Evolutionary conservation across 176 grass and related monocot genomes (phyloP).

Genomic region (Rhynchospora pubera): DNA sequence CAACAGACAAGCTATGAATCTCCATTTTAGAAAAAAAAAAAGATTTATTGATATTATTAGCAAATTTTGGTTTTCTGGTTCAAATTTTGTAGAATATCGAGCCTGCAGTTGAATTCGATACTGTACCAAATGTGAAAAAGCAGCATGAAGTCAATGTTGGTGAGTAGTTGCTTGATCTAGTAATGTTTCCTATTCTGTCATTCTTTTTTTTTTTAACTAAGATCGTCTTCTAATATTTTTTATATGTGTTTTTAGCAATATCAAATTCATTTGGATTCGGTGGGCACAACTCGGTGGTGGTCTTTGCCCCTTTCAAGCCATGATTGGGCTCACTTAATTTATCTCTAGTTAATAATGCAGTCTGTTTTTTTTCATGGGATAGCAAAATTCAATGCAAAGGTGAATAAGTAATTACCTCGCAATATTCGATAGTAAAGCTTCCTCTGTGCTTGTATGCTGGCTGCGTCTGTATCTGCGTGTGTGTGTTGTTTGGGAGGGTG

Average conservation of each 20-base stretch:
- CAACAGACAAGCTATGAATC: not conserved
- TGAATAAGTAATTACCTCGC: not conserved
- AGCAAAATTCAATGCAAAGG: not conserved
- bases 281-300: slow-evolving; percentile 89
- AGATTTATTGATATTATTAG: not conserved
- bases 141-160: slow-evolving; percentile 91
- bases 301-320: slow-evolving; percentile 89
- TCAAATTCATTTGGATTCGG: slow-evolving; percentile 98
- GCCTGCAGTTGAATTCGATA: slow-evolving; percentile 74
- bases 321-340: slow-evolving; percentile 9
- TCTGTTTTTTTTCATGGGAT: not conserved
- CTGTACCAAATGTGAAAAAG: slow-evolving; percentile 74
- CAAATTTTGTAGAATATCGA: slow-evolving; percentile 53
- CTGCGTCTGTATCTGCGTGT: too few species aligned
- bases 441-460: not conserved
- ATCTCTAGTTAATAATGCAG: not conserved
- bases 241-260: slow-evolving; percentile 41
- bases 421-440: not conserved
- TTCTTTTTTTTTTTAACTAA: not conserved
- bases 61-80: not conserved
- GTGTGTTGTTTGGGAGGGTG: not conserved
- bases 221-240: not conserved
- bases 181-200: not conserved
- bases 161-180: slow-evolving; percentile 27
- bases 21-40: not conserved